Evolutionary conservation across 2,329 filamentous ascomycete genomes (phyloP).

Genomic region (Xylaria sp.): DNA sequence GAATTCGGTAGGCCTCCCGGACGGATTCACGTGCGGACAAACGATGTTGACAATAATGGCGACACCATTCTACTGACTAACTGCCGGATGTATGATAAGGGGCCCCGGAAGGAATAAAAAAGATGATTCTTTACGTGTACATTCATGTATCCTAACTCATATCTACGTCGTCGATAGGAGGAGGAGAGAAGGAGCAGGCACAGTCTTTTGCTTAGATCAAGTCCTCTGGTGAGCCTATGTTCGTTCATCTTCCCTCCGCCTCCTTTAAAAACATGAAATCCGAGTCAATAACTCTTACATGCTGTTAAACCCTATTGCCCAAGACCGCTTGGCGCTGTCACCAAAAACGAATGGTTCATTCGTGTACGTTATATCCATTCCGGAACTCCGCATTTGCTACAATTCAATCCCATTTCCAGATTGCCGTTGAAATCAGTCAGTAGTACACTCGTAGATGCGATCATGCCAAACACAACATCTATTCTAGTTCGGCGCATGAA

Average conservation of each 20-base stretch:
- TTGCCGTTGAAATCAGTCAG: constrained; percentile 6
- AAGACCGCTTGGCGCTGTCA: no score
- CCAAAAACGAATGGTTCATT: neutral
- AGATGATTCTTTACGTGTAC: neutral
- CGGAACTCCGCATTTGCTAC: neutral
- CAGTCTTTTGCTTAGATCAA: neutral
- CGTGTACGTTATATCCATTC: neutral
- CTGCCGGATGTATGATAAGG: neutral
- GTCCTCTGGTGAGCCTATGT: neutral
- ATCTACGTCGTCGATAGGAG: neutral
- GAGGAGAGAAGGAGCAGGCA: no score
- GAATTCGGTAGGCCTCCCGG: no score
- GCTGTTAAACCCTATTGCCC: no score
- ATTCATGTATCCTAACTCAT: neutral
- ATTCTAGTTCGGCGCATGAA: constrained; percentile 2
- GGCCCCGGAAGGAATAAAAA: no score
- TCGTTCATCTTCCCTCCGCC: no score
- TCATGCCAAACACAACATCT: neutral
- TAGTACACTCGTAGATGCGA: constrained; percentile 5
- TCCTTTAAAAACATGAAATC: no score
- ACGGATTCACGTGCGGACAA: neutral
- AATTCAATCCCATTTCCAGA: constrained; percentile 2
- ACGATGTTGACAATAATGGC: neutral
- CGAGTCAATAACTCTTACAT: no score
- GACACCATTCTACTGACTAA: neutral